Conservation (phyloP, 2,329 filamentous ascomycete species). For the Stachybotrys chartarum region DNA sequence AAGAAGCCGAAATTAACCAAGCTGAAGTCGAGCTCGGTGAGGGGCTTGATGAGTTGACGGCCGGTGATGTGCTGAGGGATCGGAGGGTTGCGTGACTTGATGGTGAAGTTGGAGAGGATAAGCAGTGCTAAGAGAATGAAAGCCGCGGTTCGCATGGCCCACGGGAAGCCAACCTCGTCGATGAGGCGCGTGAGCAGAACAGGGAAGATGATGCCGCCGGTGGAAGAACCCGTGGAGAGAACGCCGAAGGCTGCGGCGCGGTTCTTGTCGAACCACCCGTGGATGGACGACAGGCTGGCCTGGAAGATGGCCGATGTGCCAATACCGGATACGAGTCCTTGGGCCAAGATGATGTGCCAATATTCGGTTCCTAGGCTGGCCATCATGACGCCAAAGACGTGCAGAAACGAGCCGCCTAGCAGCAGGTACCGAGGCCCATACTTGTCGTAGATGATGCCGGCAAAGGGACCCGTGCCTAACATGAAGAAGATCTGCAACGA, state of each 20-base stretch:
- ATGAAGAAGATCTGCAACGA: conserved; percentile 46
- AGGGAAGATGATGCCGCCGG: conserved; percentile 26
- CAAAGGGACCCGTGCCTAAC: conserved; percentile 44
- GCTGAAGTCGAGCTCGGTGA: conserved; percentile 16
- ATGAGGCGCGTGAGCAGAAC: conserved; percentile 23
- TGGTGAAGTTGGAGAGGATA: conserved; percentile 19
- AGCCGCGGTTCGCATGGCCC: conserved; percentile 23
- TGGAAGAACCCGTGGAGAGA: conserved; percentile 14
- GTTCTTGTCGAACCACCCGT: conserved; percentile 16
- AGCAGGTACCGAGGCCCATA: conserved; percentile 50
- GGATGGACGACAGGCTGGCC: conserved; percentile 7
- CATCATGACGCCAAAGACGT: conserved; percentile 55
- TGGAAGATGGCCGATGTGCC: conserved; percentile 19
- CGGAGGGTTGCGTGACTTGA: conserved; percentile 11
- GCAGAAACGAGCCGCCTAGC: conserved; percentile 38
- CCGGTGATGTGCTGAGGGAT: conserved; percentile 13
- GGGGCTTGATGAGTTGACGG: conserved; percentile 11
- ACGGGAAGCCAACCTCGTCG: conserved; percentile 18
- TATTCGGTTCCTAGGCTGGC: conserved; percentile 33
- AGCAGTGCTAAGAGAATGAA: conserved; percentile 24
- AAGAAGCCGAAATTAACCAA: conserved; percentile 18
- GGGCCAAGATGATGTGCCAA: conserved; percentile 26
- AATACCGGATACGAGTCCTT: conserved; percentile 22
- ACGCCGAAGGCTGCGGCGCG: conserved; percentile 19
- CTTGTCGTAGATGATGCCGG: conserved; percentile 52